Evolutionary conservation across 495 filamentous ascomycete genomes (phyloP), one percentile per base, ranked within the genome.

Genomic region (Aspergillus steynii): DNA sequence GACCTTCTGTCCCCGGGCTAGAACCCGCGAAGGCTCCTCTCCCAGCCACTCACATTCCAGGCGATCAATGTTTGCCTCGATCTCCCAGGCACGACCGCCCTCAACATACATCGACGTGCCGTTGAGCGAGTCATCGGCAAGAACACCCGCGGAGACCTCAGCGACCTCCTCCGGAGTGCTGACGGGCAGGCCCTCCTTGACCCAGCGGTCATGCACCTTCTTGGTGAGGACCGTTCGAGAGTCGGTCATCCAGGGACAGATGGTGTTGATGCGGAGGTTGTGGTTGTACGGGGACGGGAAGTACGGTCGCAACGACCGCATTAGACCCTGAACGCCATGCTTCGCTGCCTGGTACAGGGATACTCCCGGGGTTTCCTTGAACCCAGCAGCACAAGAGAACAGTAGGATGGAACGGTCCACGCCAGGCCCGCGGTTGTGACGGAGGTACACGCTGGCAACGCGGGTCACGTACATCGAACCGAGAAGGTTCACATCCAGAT

Each of bases 241-340:
- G 49, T 76, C 65, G 2, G 80, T 82, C 68, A 81, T 78, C 82
- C 81, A 85, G 1, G 83, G 83, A 61, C 82, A 84, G 55, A 85
- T 74, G 14, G 78, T 77, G 63, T 85, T 86, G 58, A 79, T 74
- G 26, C 83, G 77, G 26, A 84, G 67, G 42, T 70, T 65, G 61
- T 79, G 75, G 57, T 69, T 71, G 56, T 74, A 74, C 0, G 74
- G 68, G 0, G 66, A 65, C 4, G 74, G 71, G 45, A 80, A 65
- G 62, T 75, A 79, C 29, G 57, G 68, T 50, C 77, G 73, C 14
- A 83, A 68, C 27, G 80, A 74, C 25, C 81, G 74, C 76, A 82
- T 79, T 3, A 82, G 72, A 0, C 80, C 82, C 6, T 78, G 66
- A 6, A 84, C 74, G 29, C 80, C 82, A 50, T 82, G 77, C 65